A percentile compares a stretch with the other conserved stretches of the same genome.
These are phyloP conservation scores for Suillus subluteus DNA, from an alignment of 768 basidiomycete genomes.

Conservation along the genomic window DNA sequence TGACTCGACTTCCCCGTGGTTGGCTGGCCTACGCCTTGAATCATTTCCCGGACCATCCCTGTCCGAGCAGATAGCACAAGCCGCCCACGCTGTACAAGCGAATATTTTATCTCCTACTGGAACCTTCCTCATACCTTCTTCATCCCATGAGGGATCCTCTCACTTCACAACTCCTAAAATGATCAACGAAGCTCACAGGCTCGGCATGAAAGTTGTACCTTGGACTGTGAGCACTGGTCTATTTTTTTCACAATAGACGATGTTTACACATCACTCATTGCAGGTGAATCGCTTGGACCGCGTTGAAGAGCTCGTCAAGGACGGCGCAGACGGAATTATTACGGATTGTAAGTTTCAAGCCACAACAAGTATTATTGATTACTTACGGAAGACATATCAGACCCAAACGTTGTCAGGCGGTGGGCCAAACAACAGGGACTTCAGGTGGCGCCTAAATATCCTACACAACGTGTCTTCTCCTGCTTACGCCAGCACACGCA, in stretches of 20 bases:
- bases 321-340: slow-evolving; percentile 77
- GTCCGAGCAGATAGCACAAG: slow-evolving; percentile 64
- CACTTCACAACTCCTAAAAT: slow-evolving; percentile 70
- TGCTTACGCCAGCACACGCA: slow-evolving; percentile 63
- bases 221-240: slow-evolving; percentile 61
- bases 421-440: slow-evolving; percentile 57
- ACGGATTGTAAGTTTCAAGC: slow-evolving; percentile 55
- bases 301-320: slow-evolving; percentile 59
- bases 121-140: slow-evolving; percentile 41
- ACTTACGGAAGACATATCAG: slow-evolving; percentile 24
- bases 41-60: slow-evolving; percentile 64
- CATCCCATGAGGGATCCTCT: slow-evolving; percentile 45
- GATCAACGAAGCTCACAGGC: slow-evolving; percentile 65
- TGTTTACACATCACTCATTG: neutral
- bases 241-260: too few species aligned
- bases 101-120: slow-evolving; percentile 68
- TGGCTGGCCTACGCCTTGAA: slow-evolving; percentile 66
- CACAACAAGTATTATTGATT: neutral
- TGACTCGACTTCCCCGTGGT: slow-evolving; percentile 61
- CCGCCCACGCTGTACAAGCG: slow-evolving; percentile 65
- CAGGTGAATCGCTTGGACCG: slow-evolving; percentile 67
- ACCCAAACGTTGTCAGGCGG: slow-evolving; percentile 61
- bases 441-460: slow-evolving; percentile 57
- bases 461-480: slow-evolving; percentile 59
- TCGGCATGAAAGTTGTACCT: slow-evolving; percentile 67